Evolutionary conservation across 352 stramenopile genomes (phyloP), one percentile per base, ranked within the genome.

Genomic region (Globisporangium camurandrum): DNA sequence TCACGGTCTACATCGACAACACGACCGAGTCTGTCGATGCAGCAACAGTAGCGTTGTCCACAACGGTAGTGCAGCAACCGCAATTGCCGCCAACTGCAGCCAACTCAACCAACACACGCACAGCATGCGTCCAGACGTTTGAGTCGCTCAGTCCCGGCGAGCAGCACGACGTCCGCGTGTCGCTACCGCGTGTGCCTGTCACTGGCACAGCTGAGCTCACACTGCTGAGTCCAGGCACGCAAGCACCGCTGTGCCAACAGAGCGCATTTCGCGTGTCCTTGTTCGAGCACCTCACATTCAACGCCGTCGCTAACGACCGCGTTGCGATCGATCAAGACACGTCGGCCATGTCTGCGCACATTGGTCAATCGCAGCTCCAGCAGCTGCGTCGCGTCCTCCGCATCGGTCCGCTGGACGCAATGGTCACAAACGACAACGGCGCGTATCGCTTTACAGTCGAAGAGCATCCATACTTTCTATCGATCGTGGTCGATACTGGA

Each of bases 221-320:
- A 11, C 61, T 84, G 24, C 62, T 52, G 37, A 88, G 75, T 51
- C 78, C 78, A 10, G 78, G 78, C 16, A 90, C 78, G 3, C 64
- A 82, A 27, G 55, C 81, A 46, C 61, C 63, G 46, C 61, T 90
- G 22, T 48, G 44, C 16, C 86, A 85, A 57, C 62, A 61, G n/a
- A 61, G 53, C 14, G 30, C 49, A 2, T 77, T 87, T 24, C 64
- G 54, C 23, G 62, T 88, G 36, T 66, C 70, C 41, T 54, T 72
- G 24, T 64, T 85, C 36, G 62, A 79, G 49, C 49, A 49, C 48
- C 60, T 53, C 0, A 42, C 0, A 7, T 79, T 86, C 31, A 30
- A 77, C 44, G 43, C 49, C 12, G 54, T 81, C 45, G 24, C 26
- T 12, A 48, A 20, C 20, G 66, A 56, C 8, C 40, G 64, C 17